Base-by-base conservation (phyloP, 176 grass and related monocot genomes). In the Aegilops speltoides region DNA sequence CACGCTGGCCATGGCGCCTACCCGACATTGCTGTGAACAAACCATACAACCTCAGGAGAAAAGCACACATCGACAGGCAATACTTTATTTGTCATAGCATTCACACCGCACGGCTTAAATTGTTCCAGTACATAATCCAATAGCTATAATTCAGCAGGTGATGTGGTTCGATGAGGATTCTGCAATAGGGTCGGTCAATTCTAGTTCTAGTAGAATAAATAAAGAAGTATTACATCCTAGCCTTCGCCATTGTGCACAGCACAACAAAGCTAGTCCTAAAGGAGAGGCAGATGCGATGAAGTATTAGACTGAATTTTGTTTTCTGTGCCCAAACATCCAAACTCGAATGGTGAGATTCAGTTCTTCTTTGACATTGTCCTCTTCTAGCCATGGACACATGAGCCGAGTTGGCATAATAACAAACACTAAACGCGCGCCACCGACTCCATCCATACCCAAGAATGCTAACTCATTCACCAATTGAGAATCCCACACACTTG, bases 351-450 rank as follows among this genome's bases (percentile, higher is more conserved):
- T 33, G 32, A 33, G 32, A 33, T 33, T 33, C 32, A 33, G 32
- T 33, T 36, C 34, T 36, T 36, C 34, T 36, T 36, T 36, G 34
- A 7, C 34, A 36, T 36, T 36, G 34, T 36, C 34, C 34, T 36
- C 34, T 1, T 54, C 19, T 29, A 68, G 12, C 67, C 48, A 10
- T 52, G 57, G 48, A 52, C 50, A 50, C 37, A 73, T 73, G 38
- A 68, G 40, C 62, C 11, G 46, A 68, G 19, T 13, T 82, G 37
- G 37, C 82, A 86, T 64, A 88, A 52, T 12, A 77, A 7, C 64
- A 67, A 88, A 70, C 82, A 83, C 33, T 60, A 20, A 16, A 22
- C 34, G 64, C 9, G 59, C 17, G 17, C 7, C 29, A 86, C 17
- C 9, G 20, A 41, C 61, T n/a, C n/a, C n/a, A n/a, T 54, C 15